phyloP scores from a whole-genome alignment of 2,329 filamentous ascomycete species.

The Fusarium sp. region DNA sequence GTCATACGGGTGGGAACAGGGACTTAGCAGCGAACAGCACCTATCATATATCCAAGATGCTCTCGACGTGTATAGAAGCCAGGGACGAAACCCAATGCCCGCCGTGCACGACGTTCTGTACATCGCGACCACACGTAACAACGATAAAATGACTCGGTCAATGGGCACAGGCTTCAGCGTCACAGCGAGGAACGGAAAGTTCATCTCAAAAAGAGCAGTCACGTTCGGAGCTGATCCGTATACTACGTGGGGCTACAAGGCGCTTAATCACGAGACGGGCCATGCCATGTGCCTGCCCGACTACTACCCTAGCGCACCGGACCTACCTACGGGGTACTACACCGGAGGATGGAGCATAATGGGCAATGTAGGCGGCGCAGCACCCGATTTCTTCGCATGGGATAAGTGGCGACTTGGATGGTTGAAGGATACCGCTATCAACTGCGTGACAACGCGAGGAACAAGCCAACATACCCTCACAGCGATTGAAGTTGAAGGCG shows the following conservation, averaged over 20 bases:
- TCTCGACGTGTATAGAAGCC: slow-evolving; percentile 17
- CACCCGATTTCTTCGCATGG: slow-evolving; percentile 54
- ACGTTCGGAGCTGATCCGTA: slow-evolving; percentile 50
- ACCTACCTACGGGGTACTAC: slow-evolving; percentile 43
- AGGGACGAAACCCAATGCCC: slow-evolving; percentile 7
- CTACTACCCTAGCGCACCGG: slow-evolving; percentile 47
- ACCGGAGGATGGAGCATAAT: slow-evolving; percentile 54
- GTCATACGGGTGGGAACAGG: slow-evolving; percentile 39
- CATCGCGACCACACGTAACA: slow-evolving; percentile 20
- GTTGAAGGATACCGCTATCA: slow-evolving; percentile 49
- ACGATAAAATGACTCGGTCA: slow-evolving; percentile 5
- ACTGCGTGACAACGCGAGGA: slow-evolving; percentile 45
- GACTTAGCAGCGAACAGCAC: slow-evolving; percentile 8
- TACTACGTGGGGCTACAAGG: slow-evolving; percentile 48
- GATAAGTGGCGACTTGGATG: slow-evolving; percentile 55
- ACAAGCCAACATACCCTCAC: slow-evolving; percentile 44
- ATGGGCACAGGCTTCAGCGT: slow-evolving; percentile 16
- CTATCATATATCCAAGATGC: slow-evolving; percentile 30
- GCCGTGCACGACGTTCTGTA: slow-evolving; percentile 28
- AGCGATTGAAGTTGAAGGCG: slow-evolving; percentile 13
- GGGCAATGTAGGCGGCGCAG: slow-evolving; percentile 50
- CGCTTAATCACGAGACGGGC: slow-evolving; percentile 53
- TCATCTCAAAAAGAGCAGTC: slow-evolving; percentile 43
- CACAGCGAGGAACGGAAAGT: neutral
- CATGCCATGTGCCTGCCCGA: slow-evolving; percentile 55